Conservation (phyloP, 345 rosid species). For the Gossypium turneri region DNA sequence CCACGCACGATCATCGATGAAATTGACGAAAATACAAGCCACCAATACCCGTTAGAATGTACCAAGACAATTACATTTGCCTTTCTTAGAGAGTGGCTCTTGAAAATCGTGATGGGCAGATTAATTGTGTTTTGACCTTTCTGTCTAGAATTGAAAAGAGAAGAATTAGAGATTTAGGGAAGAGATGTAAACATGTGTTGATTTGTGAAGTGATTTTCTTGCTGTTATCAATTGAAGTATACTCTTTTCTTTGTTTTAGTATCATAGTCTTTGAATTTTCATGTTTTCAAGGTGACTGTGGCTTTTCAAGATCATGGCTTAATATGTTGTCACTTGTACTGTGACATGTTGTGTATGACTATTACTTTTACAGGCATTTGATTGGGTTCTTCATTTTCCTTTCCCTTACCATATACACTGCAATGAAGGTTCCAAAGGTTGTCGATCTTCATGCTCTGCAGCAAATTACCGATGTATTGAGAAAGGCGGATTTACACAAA, state of each 20-base stretch:
- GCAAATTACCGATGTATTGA: slow-evolving; percentile 58
- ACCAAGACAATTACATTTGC: not conserved
- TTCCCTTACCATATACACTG: slow-evolving; percentile 82
- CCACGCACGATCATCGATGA: not conserved
- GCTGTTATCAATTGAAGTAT: not conserved
- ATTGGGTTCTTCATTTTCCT: slow-evolving; percentile 95
- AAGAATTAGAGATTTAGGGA: not conserved
- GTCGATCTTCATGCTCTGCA: slow-evolving; percentile 76
- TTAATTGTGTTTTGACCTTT: not conserved
- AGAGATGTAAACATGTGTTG: not conserved
- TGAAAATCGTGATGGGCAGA: not conserved
- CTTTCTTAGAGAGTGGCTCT: too few relatives aligned
- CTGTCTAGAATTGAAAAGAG: not conserved
- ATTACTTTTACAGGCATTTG: slow-evolving; percentile 68
- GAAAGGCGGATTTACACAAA: slow-evolving; percentile 72
- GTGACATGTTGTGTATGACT: not conserved
- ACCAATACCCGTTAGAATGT: not conserved
- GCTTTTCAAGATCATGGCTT: not conserved
- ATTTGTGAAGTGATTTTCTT: not conserved
- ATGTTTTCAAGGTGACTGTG: not conserved
- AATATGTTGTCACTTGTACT: not conserved
- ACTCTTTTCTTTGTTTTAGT: not conserved
- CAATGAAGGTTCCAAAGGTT: slow-evolving; percentile 66
- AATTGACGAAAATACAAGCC: not conserved
- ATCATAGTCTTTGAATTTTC: not conserved